phyloP scores from a whole-genome alignment of 345 rosid species.

The Erucastrum elatum region DNA sequence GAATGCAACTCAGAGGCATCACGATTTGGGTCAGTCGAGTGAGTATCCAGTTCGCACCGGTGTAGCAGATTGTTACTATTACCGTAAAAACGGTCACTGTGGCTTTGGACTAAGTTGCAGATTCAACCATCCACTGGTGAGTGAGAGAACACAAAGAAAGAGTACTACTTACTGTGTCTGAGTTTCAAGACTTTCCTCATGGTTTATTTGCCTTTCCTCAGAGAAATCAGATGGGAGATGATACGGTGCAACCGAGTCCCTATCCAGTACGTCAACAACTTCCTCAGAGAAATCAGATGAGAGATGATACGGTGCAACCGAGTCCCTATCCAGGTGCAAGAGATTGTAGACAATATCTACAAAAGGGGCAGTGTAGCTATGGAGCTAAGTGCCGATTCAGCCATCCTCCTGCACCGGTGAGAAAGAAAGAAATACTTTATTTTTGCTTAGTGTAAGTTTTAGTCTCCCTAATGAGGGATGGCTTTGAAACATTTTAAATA shows the following conservation, averaged over 20 bases:
- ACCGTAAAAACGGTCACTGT: background rate
- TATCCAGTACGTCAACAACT: background rate
- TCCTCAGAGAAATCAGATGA: background rate
- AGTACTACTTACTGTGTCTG: background rate
- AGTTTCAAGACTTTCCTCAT: background rate
- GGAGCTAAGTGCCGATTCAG: background rate
- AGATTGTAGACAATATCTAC: background rate
- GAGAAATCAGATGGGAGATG: background rate
- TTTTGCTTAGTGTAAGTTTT: background rate
- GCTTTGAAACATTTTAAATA: background rate
- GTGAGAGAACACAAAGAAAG: background rate
- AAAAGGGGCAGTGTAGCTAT: background rate
- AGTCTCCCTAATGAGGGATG: background rate
- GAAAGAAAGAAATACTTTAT: background rate
- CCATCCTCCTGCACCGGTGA: conserved; percentile 1
- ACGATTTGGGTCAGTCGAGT: background rate
- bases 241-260: background rate
- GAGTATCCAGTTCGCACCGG: background rate
- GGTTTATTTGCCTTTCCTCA: background rate
- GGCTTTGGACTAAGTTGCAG: background rate
- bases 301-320: background rate
- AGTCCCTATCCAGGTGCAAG: background rate
- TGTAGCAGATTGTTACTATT: background rate
- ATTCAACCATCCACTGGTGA: background rate
- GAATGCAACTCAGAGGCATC: background rate